Conservation (phyloP, 345 rosid species). For the Brassica juncea region DNA sequence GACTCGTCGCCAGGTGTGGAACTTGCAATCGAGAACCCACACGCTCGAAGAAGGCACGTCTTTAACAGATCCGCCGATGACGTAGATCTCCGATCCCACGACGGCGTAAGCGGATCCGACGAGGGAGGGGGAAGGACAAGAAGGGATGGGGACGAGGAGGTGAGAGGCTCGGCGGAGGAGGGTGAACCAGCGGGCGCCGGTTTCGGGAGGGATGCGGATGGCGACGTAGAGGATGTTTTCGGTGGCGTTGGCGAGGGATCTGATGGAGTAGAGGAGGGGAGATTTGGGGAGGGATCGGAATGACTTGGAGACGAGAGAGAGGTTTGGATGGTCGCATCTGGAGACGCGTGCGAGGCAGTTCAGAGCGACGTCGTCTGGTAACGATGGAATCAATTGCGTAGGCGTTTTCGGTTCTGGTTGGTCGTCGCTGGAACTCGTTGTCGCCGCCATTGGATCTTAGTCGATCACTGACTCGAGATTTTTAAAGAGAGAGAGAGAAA, state of each 20-base stretch:
- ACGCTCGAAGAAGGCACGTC: slow-evolving; percentile 73
- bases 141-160: slow-evolving; percentile 52
- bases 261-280: slow-evolving; percentile 56
- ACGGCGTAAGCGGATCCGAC: slow-evolving; percentile 66
- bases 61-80: slow-evolving; percentile 69
- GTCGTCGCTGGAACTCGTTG: slow-evolving; percentile 27
- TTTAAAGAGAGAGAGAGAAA: too few relatives aligned
- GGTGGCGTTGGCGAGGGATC: slow-evolving; percentile 53
- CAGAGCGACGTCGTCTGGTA: slow-evolving; percentile 67
- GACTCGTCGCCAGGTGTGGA: slow-evolving; percentile 59
- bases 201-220: slow-evolving; percentile 52
- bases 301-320: slow-evolving; percentile 66
- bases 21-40: slow-evolving; percentile 73
- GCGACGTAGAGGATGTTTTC: slow-evolving; percentile 64
- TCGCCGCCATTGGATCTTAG: slow-evolving; percentile 24
- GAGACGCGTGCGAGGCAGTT: slow-evolving; percentile 71
- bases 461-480: not conserved
- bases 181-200: slow-evolving; percentile 52
- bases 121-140: slow-evolving; percentile 54
- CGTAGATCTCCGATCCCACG: slow-evolving; percentile 57
- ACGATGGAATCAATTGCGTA: slow-evolving; percentile 25
- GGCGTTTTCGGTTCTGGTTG: slow-evolving; percentile 8
- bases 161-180: slow-evolving; percentile 39
- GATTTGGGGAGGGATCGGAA: slow-evolving; percentile 62
- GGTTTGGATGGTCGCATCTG: slow-evolving; percentile 57